Conservation (phyloP, 441 rosid genomes). For the Populus hybrid region DNA sequence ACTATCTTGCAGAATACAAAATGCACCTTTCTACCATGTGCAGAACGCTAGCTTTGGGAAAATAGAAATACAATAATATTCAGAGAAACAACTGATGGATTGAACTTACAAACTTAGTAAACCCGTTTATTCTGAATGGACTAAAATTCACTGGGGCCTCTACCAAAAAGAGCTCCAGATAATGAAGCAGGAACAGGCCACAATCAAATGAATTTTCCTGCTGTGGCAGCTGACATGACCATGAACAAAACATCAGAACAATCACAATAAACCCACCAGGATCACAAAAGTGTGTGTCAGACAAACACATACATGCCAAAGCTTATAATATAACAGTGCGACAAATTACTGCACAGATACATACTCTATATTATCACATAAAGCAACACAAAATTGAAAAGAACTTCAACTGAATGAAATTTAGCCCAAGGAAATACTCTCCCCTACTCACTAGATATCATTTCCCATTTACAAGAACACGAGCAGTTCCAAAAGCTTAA, state of each 20-base stretch:
- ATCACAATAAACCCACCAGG: constrained; percentile 3
- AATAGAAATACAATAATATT: background rate
- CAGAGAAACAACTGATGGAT: constrained; percentile 5
- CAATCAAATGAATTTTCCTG: constrained; percentile 84
- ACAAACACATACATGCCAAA: background rate
- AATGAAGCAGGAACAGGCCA: constrained; percentile 87
- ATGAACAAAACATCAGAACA: constrained; percentile 25
- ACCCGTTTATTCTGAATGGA: constrained; percentile 39
- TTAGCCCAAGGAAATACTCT: too few relatives aligned
- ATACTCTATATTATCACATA: too few relatives aligned
- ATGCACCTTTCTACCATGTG: background rate
- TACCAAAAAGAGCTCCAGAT: constrained; percentile 61
- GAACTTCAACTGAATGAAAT: too few relatives aligned
- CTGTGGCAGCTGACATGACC: constrained; percentile 67
- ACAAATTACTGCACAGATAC: background rate
- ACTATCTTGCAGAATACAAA: constrained; percentile 1
- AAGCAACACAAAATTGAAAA: background rate
- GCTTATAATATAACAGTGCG: background rate
- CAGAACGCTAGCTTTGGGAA: background rate
- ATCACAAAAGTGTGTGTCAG: background rate
- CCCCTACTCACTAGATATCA: too few relatives aligned
- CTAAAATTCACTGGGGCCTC: constrained; percentile 64
- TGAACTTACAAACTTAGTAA: constrained; percentile 54
- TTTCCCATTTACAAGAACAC: background rate
- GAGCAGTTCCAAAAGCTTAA: background rate